Evolutionary conservation across 257 asterid genomes (phyloP), one percentile per base, ranked within the genome.

Genomic region (Verbascum thapsus): DNA sequence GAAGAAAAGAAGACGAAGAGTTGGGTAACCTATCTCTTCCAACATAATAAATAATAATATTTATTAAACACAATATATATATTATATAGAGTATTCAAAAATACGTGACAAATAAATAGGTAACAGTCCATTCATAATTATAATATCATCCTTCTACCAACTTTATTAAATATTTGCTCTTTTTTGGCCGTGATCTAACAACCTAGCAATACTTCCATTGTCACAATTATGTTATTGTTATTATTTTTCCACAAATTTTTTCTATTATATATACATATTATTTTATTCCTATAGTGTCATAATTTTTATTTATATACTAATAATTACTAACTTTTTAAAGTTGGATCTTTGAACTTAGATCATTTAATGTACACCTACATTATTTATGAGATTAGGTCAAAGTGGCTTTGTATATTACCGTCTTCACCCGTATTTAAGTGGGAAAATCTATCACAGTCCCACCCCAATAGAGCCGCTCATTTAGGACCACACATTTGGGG

Each of bases 1-100:
- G 85, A 83, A 63, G 72, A 63, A 81, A 79, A 63, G 83, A 78
- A 65, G 63, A 68, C 43, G 55, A 59, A 62, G 66, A 50, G 76
- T 74, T 75, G 76, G 88, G 71, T 75, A 72, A 75, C 81, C 86
- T 68, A 80, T 78, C 91, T 62, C 78, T 64, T 78, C 85, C 76
- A 55, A 59, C 53, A 35, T 62, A 55, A 45, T 18, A 61, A 30
- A 3, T 38, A 6, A 7, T 34, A 11, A n/a, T 1, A 3, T n/a
- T 10, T 26, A 50, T 50, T 26, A 9, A 20, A 16, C 32, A 26
- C 32, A 38, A 49, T 50, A 11, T 13, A 5, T 19, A 50, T 1
- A n/a, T 49, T 59, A 8, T 38, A 68, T 30, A 62, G n/a, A n/a
- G n/a, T 61, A 78, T 76, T n/a, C n/a, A n/a, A n/a, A n/a, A 74